Evolutionary conservation across 2,329 filamentous ascomycete species (phyloP).

Genomic region (Aspergillus jensenii): DNA sequence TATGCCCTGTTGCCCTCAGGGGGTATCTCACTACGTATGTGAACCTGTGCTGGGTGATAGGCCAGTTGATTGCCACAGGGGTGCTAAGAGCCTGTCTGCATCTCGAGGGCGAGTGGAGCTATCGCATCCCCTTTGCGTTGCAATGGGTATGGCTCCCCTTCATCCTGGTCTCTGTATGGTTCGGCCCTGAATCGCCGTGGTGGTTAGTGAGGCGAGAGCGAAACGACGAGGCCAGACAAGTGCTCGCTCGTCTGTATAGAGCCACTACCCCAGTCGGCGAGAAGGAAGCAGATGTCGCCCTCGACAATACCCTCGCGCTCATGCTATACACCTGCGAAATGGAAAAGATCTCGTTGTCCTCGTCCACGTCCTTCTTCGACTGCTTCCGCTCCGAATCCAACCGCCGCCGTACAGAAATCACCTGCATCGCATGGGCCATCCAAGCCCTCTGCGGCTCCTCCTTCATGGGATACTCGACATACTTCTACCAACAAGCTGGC

Average conservation of each 20-base stretch:
- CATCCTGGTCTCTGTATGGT: conserved; percentile 41
- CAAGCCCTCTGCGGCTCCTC: conserved; percentile 13
- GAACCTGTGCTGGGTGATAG: conserved; percentile 44
- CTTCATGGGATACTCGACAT: conserved; percentile 10
- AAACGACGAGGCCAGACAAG: conserved; percentile 42
- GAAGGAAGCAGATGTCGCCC: neutral
- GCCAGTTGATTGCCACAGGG: conserved; percentile 48
- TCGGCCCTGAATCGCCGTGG: conserved; percentile 50
- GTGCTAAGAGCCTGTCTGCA: conserved; percentile 45
- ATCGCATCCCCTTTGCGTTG: conserved; percentile 49
- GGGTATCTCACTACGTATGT: conserved; percentile 43
- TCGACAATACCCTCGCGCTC: conserved; percentile 5
- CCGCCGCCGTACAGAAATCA: conserved; percentile 10
- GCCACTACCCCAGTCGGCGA: conserved; percentile 25
- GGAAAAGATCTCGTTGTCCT: neutral
- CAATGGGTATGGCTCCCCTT: conserved; percentile 53
- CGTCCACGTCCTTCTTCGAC: neutral
- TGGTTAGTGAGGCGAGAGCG: conserved; percentile 47
- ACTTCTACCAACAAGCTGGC: conserved; percentile 13
- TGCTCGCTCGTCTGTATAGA: conserved; percentile 36
- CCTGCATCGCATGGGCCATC: conserved; percentile 9
- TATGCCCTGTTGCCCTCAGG: conserved; percentile 39
- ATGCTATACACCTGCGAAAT: conserved; percentile 7
- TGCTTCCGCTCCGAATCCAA: conserved; percentile 5
- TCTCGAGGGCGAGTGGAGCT: conserved; percentile 47